Evolutionary conservation across 2,329 filamentous ascomycete species (phyloP), one percentile per base, ranked within the genome.

Genomic region (Penicillium concentricum): DNA sequence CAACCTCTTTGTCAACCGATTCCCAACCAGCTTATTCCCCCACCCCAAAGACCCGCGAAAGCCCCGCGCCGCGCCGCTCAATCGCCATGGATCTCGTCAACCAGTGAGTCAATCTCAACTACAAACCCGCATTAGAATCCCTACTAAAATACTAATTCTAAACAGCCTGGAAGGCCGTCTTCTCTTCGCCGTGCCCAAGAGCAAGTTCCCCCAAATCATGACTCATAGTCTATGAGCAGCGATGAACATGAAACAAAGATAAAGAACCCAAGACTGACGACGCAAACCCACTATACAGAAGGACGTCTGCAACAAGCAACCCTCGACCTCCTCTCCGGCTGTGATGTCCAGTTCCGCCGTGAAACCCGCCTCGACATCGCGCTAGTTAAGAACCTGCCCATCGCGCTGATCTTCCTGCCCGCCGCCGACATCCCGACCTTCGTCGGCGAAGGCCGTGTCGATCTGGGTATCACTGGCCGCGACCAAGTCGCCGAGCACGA

Each of bases 111-210:
- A 69, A 64, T 51, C 15, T 16, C 48, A 59, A 59, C 51, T 45
- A 43, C 20, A 38, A 42, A 44, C 12, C 35, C 32, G 4, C 16
- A 28, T 43, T 30, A 35, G 24, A 15, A 49, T 28, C 15, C 28
- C 56, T 44, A 28, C 44, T 54, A 55, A 58, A 55, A 55, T 7
- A 44, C 75, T 69, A 75, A 72, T 56, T 67, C 20, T 54, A 54
- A 67, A 66, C 64, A 96, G 92, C 80, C 84, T 97, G 73, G 91
- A 94, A 82, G 92, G 93, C 72, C 89, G 94, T 64, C 84, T 97
- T 56, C 85, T 97, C 61, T 97, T 99, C 73, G 94, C 94, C 60
- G 91, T 99, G n/a, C 94, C 94, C 59, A 99, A 99, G 81, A 99
- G 91, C 92, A 80, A 81, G 90, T 86, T 54, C 49, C 51, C 59